Conservation (phyloP, 1,284 basidiomycete species). For the Vanrija sp. region DNA sequence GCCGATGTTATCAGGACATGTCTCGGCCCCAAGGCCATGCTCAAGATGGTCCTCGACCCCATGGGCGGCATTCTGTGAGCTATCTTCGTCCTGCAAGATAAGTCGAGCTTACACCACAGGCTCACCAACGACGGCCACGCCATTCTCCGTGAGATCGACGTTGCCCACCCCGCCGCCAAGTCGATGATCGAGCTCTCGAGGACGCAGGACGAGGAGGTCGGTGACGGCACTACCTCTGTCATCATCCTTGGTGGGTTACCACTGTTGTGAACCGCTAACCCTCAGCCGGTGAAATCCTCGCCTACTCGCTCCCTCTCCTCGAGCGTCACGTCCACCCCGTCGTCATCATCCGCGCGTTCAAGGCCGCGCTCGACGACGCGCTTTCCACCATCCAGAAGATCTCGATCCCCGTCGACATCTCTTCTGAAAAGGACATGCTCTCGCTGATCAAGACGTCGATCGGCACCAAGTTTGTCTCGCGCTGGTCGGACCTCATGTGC, state of each 20-base stretch:
- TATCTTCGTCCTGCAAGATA: not conserved
- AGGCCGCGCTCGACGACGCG: conserved; percentile 87
- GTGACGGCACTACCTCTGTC: conserved; percentile 95
- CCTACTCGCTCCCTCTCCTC: conserved; percentile 84
- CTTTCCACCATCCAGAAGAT: conserved; percentile 72
- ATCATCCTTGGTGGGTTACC: conserved; percentile 79
- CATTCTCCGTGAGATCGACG: conserved; percentile 94
- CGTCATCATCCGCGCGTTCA: conserved; percentile 97
- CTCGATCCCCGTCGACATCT: conserved; percentile 84
- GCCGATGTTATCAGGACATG: conserved; percentile 99
- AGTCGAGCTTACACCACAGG: conserved; percentile 50
- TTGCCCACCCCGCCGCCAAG: conserved; percentile 96
- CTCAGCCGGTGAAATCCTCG: conserved; percentile 95
- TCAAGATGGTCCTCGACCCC: conserved; percentile 98
- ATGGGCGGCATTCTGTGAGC: conserved; percentile 92
- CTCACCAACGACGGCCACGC: conserved; percentile 98
- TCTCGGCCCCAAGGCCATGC: conserved; percentile 94
- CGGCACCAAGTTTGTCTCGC: conserved; percentile 95
- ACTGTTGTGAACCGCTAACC: conserved; percentile 1
- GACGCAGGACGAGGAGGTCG: conserved; percentile 98
- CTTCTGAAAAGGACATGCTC: conserved; percentile 87
- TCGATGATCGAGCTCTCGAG: conserved; percentile 97
- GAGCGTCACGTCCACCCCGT: conserved; percentile 97
- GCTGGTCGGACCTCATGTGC: conserved; percentile 99
- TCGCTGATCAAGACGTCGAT: conserved; percentile 97